Conservation (phyloP, 495 filamentous ascomycete genomes). For the Xylaria intraflava region DNA sequence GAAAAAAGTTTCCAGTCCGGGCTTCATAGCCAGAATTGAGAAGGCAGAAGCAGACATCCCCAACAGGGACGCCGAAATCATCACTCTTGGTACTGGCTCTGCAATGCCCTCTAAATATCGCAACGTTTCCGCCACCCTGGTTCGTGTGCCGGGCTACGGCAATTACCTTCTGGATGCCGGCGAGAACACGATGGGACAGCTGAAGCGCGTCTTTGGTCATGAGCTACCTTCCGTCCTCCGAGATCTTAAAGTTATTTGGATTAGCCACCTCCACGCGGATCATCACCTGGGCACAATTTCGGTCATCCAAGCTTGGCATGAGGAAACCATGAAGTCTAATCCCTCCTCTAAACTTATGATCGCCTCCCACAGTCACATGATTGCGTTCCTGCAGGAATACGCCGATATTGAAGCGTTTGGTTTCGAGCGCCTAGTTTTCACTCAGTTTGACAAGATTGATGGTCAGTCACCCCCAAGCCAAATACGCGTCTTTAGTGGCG, state of each 20-base stretch:
- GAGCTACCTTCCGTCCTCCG: conserved; percentile 62
- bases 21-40: conserved; percentile 33
- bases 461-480: conserved; percentile 1
- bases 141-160: conserved; percentile 76
- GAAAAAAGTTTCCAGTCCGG: conserved; percentile 31
- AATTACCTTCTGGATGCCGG: conserved; percentile 86
- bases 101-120: conserved; percentile 84
- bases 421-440: conserved; percentile 40
- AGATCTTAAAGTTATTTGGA: conserved; percentile 82
- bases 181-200: conserved; percentile 88
- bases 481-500: conserved; percentile 10
- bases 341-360: conserved; percentile 31
- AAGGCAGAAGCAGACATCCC: conserved; percentile 51
- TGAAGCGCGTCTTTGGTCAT: conserved; percentile 63
- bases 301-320: conserved; percentile 72
- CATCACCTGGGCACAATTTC: conserved; percentile 82
- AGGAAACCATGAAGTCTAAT: conserved; percentile 33
- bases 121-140: conserved; percentile 83
- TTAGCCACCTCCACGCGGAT: conserved; percentile 93
- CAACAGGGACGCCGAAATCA: conserved; percentile 69
- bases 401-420: conserved; percentile 69
- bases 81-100: conserved; percentile 85
- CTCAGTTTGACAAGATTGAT: conserved; percentile 11
- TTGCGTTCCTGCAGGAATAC: conserved; percentile 71
- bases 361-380: conserved; percentile 58